Evolutionary conservation across 73 alveolate genomes (phyloP).

Genomic region (Tetrahymena borealis): DNA sequence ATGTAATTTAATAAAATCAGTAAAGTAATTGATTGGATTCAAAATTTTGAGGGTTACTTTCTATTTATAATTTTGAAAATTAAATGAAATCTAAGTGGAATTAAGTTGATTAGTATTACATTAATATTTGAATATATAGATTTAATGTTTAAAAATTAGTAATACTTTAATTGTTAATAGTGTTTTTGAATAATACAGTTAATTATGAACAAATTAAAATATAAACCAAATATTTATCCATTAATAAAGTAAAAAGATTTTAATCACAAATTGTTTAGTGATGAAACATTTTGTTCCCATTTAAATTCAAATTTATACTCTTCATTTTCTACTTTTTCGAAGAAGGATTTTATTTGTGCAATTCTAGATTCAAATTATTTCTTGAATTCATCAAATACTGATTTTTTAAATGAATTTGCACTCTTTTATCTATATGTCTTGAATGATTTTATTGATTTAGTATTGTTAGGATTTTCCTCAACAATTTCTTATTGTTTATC

Average conservation of each 20-base stretch:
- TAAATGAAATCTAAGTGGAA: too few species aligned
- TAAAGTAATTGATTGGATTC: too few species aligned
- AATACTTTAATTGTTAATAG: too few species aligned
- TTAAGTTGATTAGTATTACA: too few species aligned
- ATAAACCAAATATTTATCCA: too few species aligned
- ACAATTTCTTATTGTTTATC: not conserved
- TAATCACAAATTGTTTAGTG: not conserved
- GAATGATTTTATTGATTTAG: slow-evolving; percentile 26
- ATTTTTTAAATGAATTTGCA: slow-evolving; percentile 16
- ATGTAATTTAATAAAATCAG: too few species aligned
- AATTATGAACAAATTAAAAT: too few species aligned
- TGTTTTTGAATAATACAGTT: too few species aligned
- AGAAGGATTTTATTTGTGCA: not conserved
- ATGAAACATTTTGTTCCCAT: slow-evolving; percentile 27
- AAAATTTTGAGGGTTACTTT: too few species aligned
- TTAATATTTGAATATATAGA: too few species aligned
- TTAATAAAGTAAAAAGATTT: not conserved
- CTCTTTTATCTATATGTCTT: slow-evolving; percentile 27
- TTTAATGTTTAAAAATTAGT: too few species aligned
- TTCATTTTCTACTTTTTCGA: slow-evolving; percentile 5
- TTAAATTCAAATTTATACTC: slow-evolving; percentile 38
- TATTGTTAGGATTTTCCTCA: not conserved
- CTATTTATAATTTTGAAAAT: too few species aligned
- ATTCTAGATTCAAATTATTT: not conserved
- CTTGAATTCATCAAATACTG: slow-evolving; percentile 1